Conservation (phyloP, 768 basidiomycete genomes). For the Suillus hirtellus region DNA sequence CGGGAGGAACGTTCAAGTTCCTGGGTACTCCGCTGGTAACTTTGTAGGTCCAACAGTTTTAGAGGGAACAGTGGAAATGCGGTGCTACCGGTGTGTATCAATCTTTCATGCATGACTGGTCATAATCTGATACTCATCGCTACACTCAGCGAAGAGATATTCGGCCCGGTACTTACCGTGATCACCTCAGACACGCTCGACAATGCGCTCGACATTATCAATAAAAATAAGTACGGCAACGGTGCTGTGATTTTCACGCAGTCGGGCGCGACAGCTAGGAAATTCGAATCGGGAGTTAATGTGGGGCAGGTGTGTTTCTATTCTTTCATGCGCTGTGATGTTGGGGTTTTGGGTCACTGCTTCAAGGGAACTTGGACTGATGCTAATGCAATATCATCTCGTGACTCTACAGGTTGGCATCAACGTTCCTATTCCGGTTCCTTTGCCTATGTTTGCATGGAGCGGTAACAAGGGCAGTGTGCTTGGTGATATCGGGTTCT, state of each 20-base stretch:
- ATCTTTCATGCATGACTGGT: neutral
- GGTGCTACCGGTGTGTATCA: slow-evolving; percentile 73
- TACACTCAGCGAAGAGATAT: slow-evolving; percentile 80
- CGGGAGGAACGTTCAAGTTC: slow-evolving; percentile 69
- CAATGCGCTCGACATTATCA: slow-evolving; percentile 88
- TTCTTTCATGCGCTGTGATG: neutral
- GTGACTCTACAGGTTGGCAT: slow-evolving; percentile 59
- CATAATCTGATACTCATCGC: slow-evolving; percentile 8
- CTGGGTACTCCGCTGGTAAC: slow-evolving; percentile 83
- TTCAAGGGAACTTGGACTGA: neutral
- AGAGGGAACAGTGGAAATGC: slow-evolving; percentile 80
- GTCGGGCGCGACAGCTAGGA: slow-evolving; percentile 91
- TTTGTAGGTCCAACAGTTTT: slow-evolving; percentile 94
- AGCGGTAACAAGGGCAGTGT: slow-evolving; percentile 91
- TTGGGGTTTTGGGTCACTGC: neutral
- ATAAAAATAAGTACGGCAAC: slow-evolving; percentile 89
- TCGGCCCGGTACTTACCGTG: slow-evolving; percentile 86
- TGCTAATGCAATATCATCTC: neutral
- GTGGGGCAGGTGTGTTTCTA: slow-evolving; percentile 58
- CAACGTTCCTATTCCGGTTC: slow-evolving; percentile 92
- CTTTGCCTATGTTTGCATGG: slow-evolving; percentile 94
- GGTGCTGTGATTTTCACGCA: slow-evolving; percentile 97
- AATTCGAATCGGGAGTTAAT: slow-evolving; percentile 86
- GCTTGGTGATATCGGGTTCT: slow-evolving; percentile 87
- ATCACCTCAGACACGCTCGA: slow-evolving; percentile 82